Evolutionary conservation across 1,139 yeast species (phyloP), one percentile per base, ranked within the genome.

Genomic region (Yamadazyma dendronema): DNA sequence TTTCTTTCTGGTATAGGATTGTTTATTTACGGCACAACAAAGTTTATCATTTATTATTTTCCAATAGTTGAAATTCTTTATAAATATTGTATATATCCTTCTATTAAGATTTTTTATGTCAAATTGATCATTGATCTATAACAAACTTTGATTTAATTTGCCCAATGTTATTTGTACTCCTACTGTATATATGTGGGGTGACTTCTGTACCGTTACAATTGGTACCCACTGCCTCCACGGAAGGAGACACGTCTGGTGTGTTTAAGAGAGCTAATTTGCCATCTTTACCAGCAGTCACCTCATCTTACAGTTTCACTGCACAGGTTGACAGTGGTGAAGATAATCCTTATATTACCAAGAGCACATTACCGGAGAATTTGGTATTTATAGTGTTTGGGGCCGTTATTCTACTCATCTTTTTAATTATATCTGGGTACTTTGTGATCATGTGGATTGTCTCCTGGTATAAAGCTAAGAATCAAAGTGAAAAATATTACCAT

Each of bases 321-420:
- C 21, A 35, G 24, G 47, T 44, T 11, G 35, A 38, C 21, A 30
- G 33, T 10, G 37, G 41, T 11, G 29, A 22, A 4, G 13, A 35
- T 9, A 64, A 67, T 42, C 79, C 79, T 7, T 71, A 55, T 40
- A 52, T 71, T 7, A 35, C 41, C 9, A 34, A 37, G n/a, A 39
- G 61, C 4, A 37, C 41, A 3, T 47, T 61, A 30, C 65, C 70
- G 0, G 52, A 56, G 25, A 67, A 67, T 25, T 52, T 74, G 14
- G 67, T 73, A n/a, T 73, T 74, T 48, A 67, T 73, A 15, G 55
- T 69, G 1, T 57, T 69, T 9, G 79, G 77, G 1, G 60, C 59
- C 0, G 51, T 70, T 8, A 39, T 72, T 3, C 59, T 59, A 3
- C 49, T 60, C 5, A 21, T 61, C 2, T 40, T 68, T 4, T 30